phyloP scores from a whole-genome alignment of 805 yeast genomes.

The Starmerella sp. region DNA sequence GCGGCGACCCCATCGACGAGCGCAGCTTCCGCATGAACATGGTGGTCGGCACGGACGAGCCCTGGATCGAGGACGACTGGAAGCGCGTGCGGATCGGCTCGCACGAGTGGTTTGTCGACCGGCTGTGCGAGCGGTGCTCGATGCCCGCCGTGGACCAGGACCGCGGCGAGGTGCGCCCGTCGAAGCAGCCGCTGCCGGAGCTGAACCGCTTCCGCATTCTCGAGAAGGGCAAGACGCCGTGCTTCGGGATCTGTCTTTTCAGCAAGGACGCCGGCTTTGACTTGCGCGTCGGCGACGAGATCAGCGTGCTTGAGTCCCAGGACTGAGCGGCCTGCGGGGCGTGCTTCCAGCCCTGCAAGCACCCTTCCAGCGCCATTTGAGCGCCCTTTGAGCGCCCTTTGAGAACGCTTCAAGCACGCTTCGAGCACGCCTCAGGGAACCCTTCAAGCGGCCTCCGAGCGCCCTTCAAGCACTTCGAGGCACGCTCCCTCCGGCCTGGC shows the following conservation, averaged over 20 bases:
- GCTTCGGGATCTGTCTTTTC: conserved; percentile 27
- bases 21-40: conserved; percentile 29
- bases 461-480: too few relatives aligned
- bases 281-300: conserved; percentile 25
- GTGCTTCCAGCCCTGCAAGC: too few relatives aligned
- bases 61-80: conserved; percentile 31
- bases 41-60: conserved; percentile 25
- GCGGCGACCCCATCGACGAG: conserved; percentile 16
- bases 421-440: too few relatives aligned
- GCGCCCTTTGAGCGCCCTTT: too few relatives aligned
- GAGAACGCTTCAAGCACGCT: too few relatives aligned
- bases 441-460: too few relatives aligned
- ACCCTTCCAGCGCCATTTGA: too few relatives aligned
- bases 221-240: conserved; percentile 26
- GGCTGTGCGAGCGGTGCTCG: conserved; percentile 26
- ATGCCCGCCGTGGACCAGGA: conserved; percentile 27
- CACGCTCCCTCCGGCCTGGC: too few relatives aligned
- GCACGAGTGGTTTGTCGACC: conserved; percentile 24
- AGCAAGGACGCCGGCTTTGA: conserved; percentile 20
- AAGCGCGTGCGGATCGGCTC: conserved; percentile 20
- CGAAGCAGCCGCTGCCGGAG: conserved; percentile 25
- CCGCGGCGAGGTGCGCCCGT: conserved; percentile 20
- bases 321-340: neutral
- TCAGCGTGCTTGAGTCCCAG: conserved; percentile 17
- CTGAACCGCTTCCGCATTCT: conserved; percentile 26